Conservation (phyloP, 345 rosid genomes). For the Eucalyptus tenuipes region DNA sequence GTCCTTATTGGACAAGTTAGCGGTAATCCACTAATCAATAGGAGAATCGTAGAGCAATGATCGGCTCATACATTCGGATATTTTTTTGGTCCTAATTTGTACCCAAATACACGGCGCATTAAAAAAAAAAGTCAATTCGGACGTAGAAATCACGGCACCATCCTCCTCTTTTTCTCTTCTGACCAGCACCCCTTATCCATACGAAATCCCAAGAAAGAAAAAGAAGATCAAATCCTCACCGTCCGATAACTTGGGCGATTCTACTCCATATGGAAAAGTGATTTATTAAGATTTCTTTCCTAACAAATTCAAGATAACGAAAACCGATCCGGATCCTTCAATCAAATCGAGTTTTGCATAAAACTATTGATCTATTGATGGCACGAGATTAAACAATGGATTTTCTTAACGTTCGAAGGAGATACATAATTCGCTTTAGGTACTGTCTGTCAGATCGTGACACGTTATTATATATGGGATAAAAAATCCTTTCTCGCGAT, state of each 20-base stretch:
- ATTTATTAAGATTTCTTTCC: neutral
- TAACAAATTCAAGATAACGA: neutral
- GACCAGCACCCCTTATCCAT: neutral
- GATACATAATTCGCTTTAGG: fast-evolving
- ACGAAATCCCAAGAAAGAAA: neutral
- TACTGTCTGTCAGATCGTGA: fast-evolving
- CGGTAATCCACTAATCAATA: neutral
- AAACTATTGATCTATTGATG: neutral
- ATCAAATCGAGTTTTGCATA: neutral
- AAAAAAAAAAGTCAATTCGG: neutral
- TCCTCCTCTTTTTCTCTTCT: neutral
- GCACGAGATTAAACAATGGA: fast-evolving
- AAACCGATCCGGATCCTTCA: too few species aligned
- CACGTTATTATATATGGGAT: neutral
- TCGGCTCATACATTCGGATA: neutral
- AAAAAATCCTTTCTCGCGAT: fast-evolving
- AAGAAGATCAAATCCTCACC: neutral
- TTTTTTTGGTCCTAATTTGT: neutral
- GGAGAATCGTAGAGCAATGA: neutral
- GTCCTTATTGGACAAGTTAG: neutral
- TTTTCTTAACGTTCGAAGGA: fast-evolving
- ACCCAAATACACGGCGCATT: neutral
- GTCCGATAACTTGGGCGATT: neutral
- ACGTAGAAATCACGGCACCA: neutral
- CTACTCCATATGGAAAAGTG: neutral